Evolutionary conservation across 306 rosid genomes (phyloP), one percentile per base, ranked within the genome.

Genomic region (Rosa persica): DNA sequence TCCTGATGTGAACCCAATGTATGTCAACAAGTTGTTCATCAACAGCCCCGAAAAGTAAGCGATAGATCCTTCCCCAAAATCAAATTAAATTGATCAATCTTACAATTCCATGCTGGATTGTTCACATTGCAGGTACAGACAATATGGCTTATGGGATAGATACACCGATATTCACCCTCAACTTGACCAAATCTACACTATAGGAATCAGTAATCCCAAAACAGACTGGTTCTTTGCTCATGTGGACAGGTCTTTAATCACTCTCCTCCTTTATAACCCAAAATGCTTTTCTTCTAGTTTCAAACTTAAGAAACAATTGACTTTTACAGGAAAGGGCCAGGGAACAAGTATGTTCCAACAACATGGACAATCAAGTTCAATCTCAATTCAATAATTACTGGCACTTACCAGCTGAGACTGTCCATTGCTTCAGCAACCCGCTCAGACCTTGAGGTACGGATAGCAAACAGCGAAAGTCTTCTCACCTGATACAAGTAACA

Each of bases 221-320:
- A 87, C 75, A 71, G 83, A 82, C 76, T 86, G 89, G 87, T 86
- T 86, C 60, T 86, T 84, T 76, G 89, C 82, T 76, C 86, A 86
- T 65, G 86, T 81, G 3, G 79, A 75, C 86, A 86, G 86, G 89
- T 86, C 2, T 67, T 12, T 55, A 55, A 10, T 8, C 23, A 52
- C 34, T 70, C 54, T 57, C 66, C 55, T 49, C 12, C 40, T 19
- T 44, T 39, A 74, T 36, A 38, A 6, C 22, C 66, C 39, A 34
- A 36, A 23, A 46, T 62, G 43, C 19, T 61, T 44, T 62, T 44
- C 58, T 27, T 70, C 62, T 34, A 34, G 17, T 72, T 72, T 1
- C 3, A 36, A 65, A 20, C 12, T 19, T 5, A 52, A 39, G 40
- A 64, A 30, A 23, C 3, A 58, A 25, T 4, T 19, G 11, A 71